Conservation (phyloP, 768 basidiomycete genomes). For the Suillus variegatus region DNA sequence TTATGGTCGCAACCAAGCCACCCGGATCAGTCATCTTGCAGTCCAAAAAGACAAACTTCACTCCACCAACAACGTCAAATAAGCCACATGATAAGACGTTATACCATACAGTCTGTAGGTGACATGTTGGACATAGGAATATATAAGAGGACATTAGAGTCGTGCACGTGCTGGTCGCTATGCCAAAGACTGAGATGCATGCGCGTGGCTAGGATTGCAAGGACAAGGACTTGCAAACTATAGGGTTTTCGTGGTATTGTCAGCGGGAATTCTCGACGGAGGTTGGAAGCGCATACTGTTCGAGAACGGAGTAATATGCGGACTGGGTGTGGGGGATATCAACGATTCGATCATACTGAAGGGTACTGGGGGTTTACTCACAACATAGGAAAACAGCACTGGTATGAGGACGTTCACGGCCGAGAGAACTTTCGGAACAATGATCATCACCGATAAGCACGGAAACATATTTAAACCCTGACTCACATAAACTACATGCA, state of each 20-base stretch:
- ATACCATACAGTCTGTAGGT: neutral
- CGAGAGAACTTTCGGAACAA: neutral
- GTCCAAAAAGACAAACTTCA: neutral
- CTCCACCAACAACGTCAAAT: neutral
- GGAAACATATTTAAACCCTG: neutral
- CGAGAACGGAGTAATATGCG: neutral
- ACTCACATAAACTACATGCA: neutral
- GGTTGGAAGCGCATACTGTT: neutral
- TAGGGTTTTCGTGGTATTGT: neutral
- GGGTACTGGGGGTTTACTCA: neutral
- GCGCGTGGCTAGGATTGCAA: neutral
- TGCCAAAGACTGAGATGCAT: neutral
- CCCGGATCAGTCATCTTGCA: neutral
- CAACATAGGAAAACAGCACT: neutral
- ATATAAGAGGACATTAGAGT: neutral
- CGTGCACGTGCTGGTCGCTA: neutral
- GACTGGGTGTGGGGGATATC: neutral
- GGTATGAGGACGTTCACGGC: neutral
- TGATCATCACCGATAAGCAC: neutral
- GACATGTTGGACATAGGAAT: neutral
- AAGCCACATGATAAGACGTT: neutral
- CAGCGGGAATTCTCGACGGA: neutral
- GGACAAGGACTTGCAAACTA: neutral
- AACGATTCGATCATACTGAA: neutral
- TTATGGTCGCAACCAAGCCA: too few species aligned